Percentiles rank a stretch among this genome's conserved stretches.
Conservation (phyloP, 2,329 filamentous ascomycete species). For the Aspergillus sp. region DNA sequence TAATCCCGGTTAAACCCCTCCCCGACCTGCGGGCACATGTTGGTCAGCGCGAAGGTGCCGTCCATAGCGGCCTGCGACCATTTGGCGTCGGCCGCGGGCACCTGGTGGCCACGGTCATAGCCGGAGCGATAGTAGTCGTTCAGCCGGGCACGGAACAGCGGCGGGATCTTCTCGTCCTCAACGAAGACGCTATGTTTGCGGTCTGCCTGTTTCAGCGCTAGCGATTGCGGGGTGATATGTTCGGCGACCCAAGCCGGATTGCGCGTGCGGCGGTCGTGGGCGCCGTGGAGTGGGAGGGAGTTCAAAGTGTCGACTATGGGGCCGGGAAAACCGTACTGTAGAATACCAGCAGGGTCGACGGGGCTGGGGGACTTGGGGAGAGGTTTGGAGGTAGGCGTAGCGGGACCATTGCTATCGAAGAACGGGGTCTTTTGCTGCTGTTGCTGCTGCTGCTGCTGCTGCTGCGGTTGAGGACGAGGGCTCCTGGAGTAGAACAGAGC, state of each 20-base stretch:
- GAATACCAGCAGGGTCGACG: conserved; percentile 67
- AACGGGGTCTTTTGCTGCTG: conserved; percentile 14
- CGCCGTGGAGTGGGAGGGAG: conserved; percentile 69
- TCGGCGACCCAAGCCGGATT: conserved; percentile 95
- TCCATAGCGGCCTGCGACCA: conserved; percentile 95
- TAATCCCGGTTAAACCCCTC: conserved; percentile 98
- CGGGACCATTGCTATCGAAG: conserved; percentile 23
- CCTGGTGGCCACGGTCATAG: conserved; percentile 94
- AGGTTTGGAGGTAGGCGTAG: conserved; percentile 19
- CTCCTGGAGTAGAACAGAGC: conserved; percentile 55
- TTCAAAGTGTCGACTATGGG: conserved; percentile 74
- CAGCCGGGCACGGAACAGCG: conserved; percentile 79
- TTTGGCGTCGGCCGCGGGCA: conserved; percentile 90
- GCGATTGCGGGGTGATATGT: conserved; percentile 86
- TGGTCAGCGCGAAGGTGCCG: conserved; percentile 83
- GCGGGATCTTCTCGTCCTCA: conserved; percentile 72
- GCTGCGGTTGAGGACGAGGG: conserved; percentile 35
- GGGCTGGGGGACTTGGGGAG: conserved; percentile 29
- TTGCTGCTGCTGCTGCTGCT: conserved; percentile 12
- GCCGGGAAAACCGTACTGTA: conserved; percentile 86
- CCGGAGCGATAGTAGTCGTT: conserved; percentile 92
- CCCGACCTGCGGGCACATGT: conserved; percentile 98
- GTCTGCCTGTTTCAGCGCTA: conserved; percentile 67
- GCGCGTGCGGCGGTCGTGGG: conserved; percentile 80
- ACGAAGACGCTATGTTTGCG: conserved; percentile 74